Conservation (phyloP, 495 filamentous ascomycete species). For the Xylaria venustula region DNA sequence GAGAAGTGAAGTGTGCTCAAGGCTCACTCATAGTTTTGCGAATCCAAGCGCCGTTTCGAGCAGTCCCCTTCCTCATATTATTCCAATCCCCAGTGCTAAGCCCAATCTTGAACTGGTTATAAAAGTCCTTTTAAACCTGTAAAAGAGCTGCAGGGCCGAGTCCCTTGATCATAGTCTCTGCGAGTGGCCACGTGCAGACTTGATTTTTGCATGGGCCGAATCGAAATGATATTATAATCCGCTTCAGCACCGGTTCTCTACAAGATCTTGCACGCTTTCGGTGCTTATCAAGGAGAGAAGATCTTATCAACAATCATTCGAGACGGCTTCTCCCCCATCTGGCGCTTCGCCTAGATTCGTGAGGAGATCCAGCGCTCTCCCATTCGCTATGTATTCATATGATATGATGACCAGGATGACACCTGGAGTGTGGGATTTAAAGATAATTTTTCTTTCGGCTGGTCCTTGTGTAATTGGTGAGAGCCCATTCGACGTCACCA, state of each 20-base stretch:
- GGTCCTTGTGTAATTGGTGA: conserved; percentile 93
- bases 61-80: no score
- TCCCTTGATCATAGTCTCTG: background rate
- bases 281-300: conserved; percentile 7
- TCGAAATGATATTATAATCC: background rate
- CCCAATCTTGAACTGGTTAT: no score
- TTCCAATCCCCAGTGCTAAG: no score
- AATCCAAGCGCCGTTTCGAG: no score
- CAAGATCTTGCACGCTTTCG: conserved; percentile 11
- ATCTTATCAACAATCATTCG: background rate
- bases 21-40: no score
- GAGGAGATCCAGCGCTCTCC: conserved; percentile 13
- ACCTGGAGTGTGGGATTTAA: conserved; percentile 37
- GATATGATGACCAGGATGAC: background rate
- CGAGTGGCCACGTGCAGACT: background rate
- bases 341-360: conserved; percentile 17
- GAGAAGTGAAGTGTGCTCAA: no score
- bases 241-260: conserved; percentile 6
- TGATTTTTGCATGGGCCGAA: background rate
- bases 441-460: conserved; percentile 91
- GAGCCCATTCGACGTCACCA: conserved; percentile 93
- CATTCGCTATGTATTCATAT: conserved; percentile 16
- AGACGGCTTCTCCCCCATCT: conserved; percentile 19
- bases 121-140: no score
- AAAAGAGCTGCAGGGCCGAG: no score